phyloP scores from a whole-genome alignment of 345 rosid genomes.

The Camelina laxa region DNA sequence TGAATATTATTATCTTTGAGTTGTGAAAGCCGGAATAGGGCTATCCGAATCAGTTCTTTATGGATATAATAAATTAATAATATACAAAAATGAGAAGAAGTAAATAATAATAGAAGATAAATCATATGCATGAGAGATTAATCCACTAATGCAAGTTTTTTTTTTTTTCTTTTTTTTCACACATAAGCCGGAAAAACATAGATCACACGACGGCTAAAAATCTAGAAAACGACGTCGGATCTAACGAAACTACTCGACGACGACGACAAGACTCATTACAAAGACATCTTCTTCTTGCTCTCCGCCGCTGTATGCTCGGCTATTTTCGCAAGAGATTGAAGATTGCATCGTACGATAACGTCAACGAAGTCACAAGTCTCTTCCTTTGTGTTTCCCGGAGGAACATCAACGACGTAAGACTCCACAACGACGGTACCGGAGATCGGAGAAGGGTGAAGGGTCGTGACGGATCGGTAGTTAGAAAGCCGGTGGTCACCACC shows the following conservation, averaged over 20 bases:
- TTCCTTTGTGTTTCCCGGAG: conserved; percentile 76
- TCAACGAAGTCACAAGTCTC: conserved; percentile 77
- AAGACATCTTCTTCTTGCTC: conserved; percentile 30
- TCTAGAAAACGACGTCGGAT: conserved; percentile 37
- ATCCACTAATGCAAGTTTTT: conserved; percentile 29
- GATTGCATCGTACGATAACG: conserved; percentile 80
- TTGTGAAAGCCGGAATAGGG: conserved; percentile 34
- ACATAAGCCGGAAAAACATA: conserved; percentile 40
- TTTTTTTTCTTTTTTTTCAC: conserved; percentile 15
- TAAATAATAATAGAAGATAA: conserved; percentile 30
- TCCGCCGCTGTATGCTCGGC: conserved; percentile 54
- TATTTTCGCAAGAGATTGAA: conserved; percentile 74
- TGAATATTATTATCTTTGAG: conserved; percentile 19
- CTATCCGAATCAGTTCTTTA: conserved; percentile 26
- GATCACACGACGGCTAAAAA: conserved; percentile 46
- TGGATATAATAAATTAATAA: no score
- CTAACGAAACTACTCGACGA: conserved; percentile 21
- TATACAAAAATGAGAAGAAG: conserved; percentile 16
- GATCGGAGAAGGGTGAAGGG: conserved; percentile 54
- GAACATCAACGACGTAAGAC: conserved; percentile 87
- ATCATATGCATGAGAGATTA: conserved; percentile 39
- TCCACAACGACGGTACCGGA: conserved; percentile 82
- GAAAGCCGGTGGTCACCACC: conserved; percentile 72
- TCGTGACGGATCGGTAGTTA: conserved; percentile 70
- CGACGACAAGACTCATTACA: conserved; percentile 31